Conservation (phyloP, 768 basidiomycete genomes). For the Strobilomyces echinocephalus region DNA sequence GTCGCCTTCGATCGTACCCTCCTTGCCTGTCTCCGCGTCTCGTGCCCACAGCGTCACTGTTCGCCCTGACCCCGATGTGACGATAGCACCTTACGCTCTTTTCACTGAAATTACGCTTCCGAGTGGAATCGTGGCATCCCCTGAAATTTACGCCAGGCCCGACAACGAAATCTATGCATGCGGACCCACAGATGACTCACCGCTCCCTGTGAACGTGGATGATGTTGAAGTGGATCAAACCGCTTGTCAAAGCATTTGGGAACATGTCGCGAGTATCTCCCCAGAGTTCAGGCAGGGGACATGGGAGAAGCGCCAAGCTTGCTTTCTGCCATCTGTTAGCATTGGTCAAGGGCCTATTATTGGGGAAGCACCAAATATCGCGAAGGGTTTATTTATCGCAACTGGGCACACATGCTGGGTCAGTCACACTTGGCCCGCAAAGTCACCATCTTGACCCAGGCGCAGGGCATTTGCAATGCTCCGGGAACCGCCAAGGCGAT, state of each 20-base stretch:
- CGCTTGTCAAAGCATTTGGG: conserved; percentile 53
- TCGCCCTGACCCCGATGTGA: conserved; percentile 38
- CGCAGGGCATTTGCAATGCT: conserved; percentile 72
- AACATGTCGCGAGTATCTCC: conserved; percentile 59
- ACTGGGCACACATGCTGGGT: conserved; percentile 83
- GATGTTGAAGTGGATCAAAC: conserved; percentile 55
- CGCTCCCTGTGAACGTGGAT: conserved; percentile 67
- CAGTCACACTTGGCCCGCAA: conserved; percentile 22
- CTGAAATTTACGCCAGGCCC: conserved; percentile 72
- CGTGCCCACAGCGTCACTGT: conserved; percentile 75
- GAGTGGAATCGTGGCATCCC: conserved; percentile 34
- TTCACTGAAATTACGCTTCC: conserved; percentile 69
- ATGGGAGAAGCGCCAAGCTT: conserved; percentile 60
- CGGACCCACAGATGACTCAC: conserved; percentile 69
- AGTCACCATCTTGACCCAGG: conserved; percentile 4
- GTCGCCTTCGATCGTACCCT: conserved; percentile 58
- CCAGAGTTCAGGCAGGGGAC: conserved; percentile 49
- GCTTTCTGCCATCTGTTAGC: conserved; percentile 65
- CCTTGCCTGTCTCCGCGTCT: conserved; percentile 55
- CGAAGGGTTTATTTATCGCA: conserved; percentile 64
- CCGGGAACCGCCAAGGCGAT: conserved; percentile 79
- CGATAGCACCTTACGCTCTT: conserved; percentile 70
- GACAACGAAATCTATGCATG: conserved; percentile 72
- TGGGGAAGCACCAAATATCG: conserved; percentile 52
- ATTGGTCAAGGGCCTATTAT: conserved; percentile 63